phyloP scores from a whole-genome alignment of 75 land plant species.

The Ceratopteris richardii region DNA sequence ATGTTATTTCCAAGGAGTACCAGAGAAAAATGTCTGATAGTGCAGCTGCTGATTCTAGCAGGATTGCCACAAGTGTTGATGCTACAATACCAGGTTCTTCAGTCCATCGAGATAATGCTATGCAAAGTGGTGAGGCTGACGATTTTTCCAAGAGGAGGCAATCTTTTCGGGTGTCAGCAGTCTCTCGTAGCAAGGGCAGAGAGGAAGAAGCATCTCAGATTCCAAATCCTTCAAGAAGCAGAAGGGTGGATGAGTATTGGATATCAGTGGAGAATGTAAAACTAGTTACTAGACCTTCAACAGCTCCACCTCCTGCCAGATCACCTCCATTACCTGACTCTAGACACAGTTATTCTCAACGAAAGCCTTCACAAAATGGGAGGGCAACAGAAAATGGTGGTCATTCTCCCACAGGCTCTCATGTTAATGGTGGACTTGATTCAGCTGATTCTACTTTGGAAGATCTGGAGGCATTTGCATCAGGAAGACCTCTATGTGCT shows the following conservation, averaged over 20 bases:
- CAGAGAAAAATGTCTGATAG: too few species aligned
- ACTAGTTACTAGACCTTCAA: constrained; percentile 75
- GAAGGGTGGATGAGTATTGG: constrained; percentile 58
- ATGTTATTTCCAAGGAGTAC: too few species aligned
- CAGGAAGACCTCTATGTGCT: constrained; percentile 22
- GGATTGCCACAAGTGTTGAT: neutral
- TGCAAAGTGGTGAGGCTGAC: neutral
- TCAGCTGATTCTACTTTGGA: constrained; percentile 26
- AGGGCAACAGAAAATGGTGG: constrained; percentile 2
- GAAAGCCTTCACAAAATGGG: constrained; percentile 13
- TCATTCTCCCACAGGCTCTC: neutral
- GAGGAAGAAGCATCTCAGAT: neutral
- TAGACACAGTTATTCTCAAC: constrained; percentile 23
- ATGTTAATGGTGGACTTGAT: constrained; percentile 3
- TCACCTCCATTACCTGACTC: constrained; percentile 60
- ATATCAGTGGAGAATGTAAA: constrained; percentile 73
- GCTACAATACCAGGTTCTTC: neutral
- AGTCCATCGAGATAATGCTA: neutral
- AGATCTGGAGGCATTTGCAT: constrained; percentile 64
- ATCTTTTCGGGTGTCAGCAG: neutral
- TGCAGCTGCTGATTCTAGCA: neutral
- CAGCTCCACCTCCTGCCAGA: constrained; percentile 89
- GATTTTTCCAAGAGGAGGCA: neutral
- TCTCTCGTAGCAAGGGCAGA: neutral
- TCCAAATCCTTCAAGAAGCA: neutral